Conservation (phyloP, 1,139 yeast species). For the Arxiozyma bovina region DNA sequence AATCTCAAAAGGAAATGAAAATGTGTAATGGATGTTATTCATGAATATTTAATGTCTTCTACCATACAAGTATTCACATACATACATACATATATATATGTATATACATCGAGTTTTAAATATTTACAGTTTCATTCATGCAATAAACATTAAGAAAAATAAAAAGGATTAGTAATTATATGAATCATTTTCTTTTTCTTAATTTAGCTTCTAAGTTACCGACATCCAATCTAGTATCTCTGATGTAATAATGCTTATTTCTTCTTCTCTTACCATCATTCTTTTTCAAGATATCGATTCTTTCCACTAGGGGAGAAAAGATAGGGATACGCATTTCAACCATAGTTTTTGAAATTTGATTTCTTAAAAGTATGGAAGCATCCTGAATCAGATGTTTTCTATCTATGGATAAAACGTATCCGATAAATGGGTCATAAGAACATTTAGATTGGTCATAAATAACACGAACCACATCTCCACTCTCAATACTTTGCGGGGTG, state of each 20-base stretch:
- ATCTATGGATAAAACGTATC: slow-evolving; percentile 69
- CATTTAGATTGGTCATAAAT: slow-evolving; percentile 58
- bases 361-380: slow-evolving; percentile 66
- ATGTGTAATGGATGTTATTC: neutral
- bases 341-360: slow-evolving; percentile 67
- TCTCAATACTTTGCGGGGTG: slow-evolving; percentile 46
- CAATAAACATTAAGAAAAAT: neutral
- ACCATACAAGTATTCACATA: too few relatives aligned
- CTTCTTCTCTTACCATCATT: slow-evolving; percentile 60
- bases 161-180: neutral
- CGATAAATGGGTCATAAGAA: slow-evolving; percentile 50
- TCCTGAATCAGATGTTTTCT: slow-evolving; percentile 46
- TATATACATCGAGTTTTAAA: neutral
- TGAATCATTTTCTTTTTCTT: slow-evolving; percentile 24
- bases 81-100: neutral
- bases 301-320: slow-evolving; percentile 65
- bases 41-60: neutral
- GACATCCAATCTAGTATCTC: slow-evolving; percentile 76
- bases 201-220: slow-evolving; percentile 53
- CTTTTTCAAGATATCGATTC: slow-evolving; percentile 65
- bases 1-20: too few relatives aligned
- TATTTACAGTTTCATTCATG: neutral
- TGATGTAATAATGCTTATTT: slow-evolving; percentile 79
- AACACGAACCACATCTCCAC: slow-evolving; percentile 78
- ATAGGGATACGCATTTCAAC: slow-evolving; percentile 74